Conservation (phyloP, 2,329 filamentous ascomycete species). For the Aspergillus neoniger region DNA sequence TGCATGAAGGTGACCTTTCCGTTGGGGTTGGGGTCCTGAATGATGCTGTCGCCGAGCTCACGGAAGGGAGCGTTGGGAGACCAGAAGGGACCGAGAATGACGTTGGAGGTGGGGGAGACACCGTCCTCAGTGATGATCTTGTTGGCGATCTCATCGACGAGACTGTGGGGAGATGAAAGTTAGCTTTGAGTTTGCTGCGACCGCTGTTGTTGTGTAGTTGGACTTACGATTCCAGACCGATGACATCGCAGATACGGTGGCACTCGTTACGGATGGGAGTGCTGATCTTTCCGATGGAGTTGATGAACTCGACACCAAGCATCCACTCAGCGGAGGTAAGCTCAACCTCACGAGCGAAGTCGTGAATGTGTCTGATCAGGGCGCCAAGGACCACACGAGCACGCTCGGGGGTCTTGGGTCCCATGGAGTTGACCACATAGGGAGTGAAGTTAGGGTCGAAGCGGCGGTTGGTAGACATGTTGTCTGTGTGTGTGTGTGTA, state of each 20-base stretch:
- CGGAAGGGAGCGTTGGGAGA: conserved; percentile 73
- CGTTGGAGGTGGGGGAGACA: conserved; percentile 70
- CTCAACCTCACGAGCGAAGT: conserved; percentile 76
- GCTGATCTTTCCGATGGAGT: conserved; percentile 70
- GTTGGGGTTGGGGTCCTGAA: conserved; percentile 60
- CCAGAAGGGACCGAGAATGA: conserved; percentile 79
- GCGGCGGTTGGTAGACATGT: conserved; percentile 25
- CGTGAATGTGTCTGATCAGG: conserved; percentile 72
- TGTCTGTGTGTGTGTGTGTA: conserved; percentile 14
- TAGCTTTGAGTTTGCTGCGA: neutral
- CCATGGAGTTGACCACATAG: conserved; percentile 72
- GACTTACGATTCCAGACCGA: conserved; percentile 66
- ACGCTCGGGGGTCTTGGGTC: conserved; percentile 66
- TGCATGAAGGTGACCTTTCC: conserved; percentile 68
- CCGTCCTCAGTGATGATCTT: conserved; percentile 62
- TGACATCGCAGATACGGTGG: conserved; percentile 70
- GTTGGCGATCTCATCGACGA: conserved; percentile 80
- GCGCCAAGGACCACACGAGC: conserved; percentile 64
- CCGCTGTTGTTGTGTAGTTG: conserved; percentile 9
- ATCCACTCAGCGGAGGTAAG: conserved; percentile 78
- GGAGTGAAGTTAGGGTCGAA: conserved; percentile 74
- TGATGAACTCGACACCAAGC: conserved; percentile 72
- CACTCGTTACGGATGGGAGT: conserved; percentile 71
- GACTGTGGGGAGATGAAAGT: conserved; percentile 48
- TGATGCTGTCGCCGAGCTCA: conserved; percentile 65